Evolutionary conservation across 2,329 filamentous ascomycete genomes (phyloP).

Genomic region (Calcarisporium arbuscula): DNA sequence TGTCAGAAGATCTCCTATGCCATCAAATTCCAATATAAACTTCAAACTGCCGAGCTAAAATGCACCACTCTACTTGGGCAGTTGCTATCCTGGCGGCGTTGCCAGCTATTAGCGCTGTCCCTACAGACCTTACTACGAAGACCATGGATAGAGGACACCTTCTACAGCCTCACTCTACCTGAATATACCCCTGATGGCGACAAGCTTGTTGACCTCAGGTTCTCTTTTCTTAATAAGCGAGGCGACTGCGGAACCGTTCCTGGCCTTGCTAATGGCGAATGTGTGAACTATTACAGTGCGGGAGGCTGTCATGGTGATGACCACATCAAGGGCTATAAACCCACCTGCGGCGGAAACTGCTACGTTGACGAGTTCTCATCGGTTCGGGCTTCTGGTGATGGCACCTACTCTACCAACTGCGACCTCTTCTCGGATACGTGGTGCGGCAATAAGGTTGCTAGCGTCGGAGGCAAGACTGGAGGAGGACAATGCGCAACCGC

Average conservation of each 20-base stretch:
- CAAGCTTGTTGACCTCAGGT: slow-evolving; percentile 6
- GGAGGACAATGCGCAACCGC: not conserved
- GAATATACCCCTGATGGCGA: slow-evolving; percentile 4
- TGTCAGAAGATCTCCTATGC: too few species aligned
- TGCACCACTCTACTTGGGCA: not conserved
- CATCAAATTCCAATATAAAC: too few species aligned
- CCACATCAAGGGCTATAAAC: slow-evolving; percentile 10
- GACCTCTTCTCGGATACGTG: slow-evolving; percentile 5
- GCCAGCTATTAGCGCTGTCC: not conserved
- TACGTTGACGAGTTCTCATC: slow-evolving; percentile 7
- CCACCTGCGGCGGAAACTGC: slow-evolving; percentile 9
- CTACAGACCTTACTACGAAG: too few species aligned
- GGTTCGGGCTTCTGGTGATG: slow-evolving; percentile 6
- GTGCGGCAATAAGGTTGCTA: slow-evolving; percentile 4
- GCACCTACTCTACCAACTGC: slow-evolving; percentile 8
- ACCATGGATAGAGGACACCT: slow-evolving; percentile 6
- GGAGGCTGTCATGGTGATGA: slow-evolving; percentile 2
- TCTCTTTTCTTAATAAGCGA: slow-evolving; percentile 4
- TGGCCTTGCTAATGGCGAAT: slow-evolving; percentile 7
- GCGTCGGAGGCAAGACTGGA: slow-evolving; percentile 4
- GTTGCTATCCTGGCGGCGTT: not conserved
- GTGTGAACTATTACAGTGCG: slow-evolving; percentile 7
- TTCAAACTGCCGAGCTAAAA: too few species aligned
- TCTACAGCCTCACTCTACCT: slow-evolving; percentile 7
- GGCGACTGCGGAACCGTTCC: not conserved